These are phyloP conservation scores for Tricholoma flavovirens DNA, from an alignment of 768 basidiomycete species.

Conservation along the genomic window DNA sequence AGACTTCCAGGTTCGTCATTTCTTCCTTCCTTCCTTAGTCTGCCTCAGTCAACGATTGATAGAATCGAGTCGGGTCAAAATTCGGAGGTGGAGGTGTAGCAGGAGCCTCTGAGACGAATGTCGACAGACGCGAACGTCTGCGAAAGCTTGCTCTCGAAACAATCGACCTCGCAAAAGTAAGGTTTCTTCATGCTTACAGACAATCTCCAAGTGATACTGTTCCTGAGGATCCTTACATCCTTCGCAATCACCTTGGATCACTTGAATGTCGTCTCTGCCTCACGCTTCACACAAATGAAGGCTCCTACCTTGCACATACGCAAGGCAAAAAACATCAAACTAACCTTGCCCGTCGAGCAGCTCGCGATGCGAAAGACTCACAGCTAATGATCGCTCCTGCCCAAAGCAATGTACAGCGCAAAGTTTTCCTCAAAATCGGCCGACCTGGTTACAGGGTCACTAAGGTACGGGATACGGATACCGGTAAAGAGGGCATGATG, in stretches of 20 bases:
- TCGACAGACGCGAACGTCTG: slow-evolving; percentile 91
- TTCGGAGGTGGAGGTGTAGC: slow-evolving; percentile 96
- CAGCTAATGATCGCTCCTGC: slow-evolving; percentile 84
- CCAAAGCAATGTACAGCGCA: slow-evolving; percentile 76
- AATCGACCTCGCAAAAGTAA: slow-evolving; percentile 93
- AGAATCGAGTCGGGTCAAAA: slow-evolving; percentile 95
- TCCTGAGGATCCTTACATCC: slow-evolving; percentile 91
- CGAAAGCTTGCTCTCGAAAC: slow-evolving; percentile 95
- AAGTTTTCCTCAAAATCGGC: slow-evolving; percentile 97
- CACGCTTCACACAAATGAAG: slow-evolving; percentile 99
- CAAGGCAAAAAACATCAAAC: slow-evolving; percentile 99
- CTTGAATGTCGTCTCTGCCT: slow-evolving; percentile 97
- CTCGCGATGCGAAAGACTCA: slow-evolving; percentile 94
- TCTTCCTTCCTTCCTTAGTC: neutral
- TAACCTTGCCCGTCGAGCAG: slow-evolving; percentile 93
- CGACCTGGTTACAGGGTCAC: slow-evolving; percentile 94
- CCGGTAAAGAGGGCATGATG: slow-evolving; percentile 93
- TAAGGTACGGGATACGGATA: slow-evolving; percentile 88
- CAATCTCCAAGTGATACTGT: slow-evolving; percentile 7
- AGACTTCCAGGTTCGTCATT: slow-evolving; percentile 63
- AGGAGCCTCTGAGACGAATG: slow-evolving; percentile 90
- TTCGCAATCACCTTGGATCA: slow-evolving; percentile 97
- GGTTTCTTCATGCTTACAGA: slow-evolving; percentile 11
- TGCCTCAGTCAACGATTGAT: slow-evolving; percentile 13
- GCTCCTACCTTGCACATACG: slow-evolving; percentile 97